phyloP scores from a whole-genome alignment of 73 alveolate species.

The Vitrella brassicaformis region DNA sequence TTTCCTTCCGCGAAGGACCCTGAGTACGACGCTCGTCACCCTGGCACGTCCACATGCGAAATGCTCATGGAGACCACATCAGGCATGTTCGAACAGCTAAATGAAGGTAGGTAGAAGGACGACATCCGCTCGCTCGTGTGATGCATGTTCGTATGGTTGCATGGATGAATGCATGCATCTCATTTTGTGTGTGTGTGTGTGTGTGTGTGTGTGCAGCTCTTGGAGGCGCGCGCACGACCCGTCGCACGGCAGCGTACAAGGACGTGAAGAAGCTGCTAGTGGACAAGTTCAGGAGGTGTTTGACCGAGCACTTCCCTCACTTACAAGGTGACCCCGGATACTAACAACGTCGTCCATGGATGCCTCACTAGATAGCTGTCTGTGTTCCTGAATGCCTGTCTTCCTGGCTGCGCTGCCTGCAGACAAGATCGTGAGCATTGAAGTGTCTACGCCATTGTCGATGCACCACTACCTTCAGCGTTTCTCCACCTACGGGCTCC shows the following conservation, averaged over 20 bases:
- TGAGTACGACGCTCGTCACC: conserved; percentile 7
- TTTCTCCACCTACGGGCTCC: conserved; percentile 11
- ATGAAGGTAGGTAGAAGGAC: too few species aligned
- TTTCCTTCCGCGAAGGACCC: conserved; percentile 1
- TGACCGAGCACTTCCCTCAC: not conserved
- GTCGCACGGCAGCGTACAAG: conserved; percentile 10
- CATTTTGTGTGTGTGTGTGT: too few species aligned
- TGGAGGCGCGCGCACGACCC: conserved; percentile 4
- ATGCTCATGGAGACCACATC: conserved; percentile 7
- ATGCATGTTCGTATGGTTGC: too few species aligned
- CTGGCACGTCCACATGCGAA: conserved; percentile 6
- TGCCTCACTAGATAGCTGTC: conserved; percentile 2
- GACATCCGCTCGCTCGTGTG: too few species aligned
- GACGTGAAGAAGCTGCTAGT: conserved; percentile 14
- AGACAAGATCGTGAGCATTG: conserved; percentile 3
- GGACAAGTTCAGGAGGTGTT: conserved; percentile 2
- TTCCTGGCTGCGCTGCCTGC: too few species aligned
- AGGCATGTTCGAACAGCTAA: conserved; percentile 1
- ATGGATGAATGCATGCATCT: too few species aligned
- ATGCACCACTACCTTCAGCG: conserved; percentile 12
- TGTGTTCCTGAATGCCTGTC: conserved; percentile 4
- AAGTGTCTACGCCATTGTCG: conserved; percentile 7
- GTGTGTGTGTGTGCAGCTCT: too few species aligned
- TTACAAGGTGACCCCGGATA: not conserved
- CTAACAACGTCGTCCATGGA: not conserved